Evolutionary conservation across 2,329 filamentous ascomycete genomes (phyloP).

Genomic region (Sporothrix sp.): DNA sequence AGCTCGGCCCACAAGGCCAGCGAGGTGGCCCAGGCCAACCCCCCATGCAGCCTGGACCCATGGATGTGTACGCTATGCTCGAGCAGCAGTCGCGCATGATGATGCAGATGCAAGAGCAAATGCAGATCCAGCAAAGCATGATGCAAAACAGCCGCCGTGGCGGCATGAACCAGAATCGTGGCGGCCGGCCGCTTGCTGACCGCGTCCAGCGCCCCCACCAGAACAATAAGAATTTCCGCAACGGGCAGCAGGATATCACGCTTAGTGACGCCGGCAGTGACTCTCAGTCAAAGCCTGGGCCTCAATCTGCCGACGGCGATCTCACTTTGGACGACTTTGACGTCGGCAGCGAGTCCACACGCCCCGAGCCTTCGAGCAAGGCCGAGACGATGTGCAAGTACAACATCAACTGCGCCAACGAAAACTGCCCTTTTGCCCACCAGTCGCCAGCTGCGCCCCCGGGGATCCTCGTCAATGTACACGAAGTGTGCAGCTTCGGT

Average conservation of each 20-base stretch:
- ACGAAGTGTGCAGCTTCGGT: slow-evolving; percentile 72
- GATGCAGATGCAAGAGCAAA: slow-evolving; percentile 60
- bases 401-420: slow-evolving; percentile 80
- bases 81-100: slow-evolving; percentile 86
- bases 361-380: slow-evolving; percentile 45
- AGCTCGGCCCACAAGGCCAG: slow-evolving; percentile 23
- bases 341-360: slow-evolving; percentile 36
- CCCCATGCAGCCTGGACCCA: slow-evolving; percentile 33
- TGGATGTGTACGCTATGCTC: slow-evolving; percentile 61
- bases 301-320: slow-evolving; percentile 33
- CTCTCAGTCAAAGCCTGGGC: slow-evolving; percentile 25
- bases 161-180: slow-evolving; percentile 29
- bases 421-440: slow-evolving; percentile 85
- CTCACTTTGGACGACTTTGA: slow-evolving; percentile 55
- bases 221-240: slow-evolving; percentile 41
- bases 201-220: slow-evolving; percentile 51
- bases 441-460: slow-evolving; percentile 84
- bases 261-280: slow-evolving; percentile 25
- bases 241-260: slow-evolving; percentile 35
- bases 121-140: slow-evolving; percentile 44
- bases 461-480: slow-evolving; percentile 65
- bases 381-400: slow-evolving; percentile 73
- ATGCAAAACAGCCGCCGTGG: slow-evolving; percentile 36
- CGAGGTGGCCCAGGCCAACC: slow-evolving; percentile 35
- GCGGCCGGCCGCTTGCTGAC: slow-evolving; percentile 61